A percentile compares a stretch with the other conserved stretches of the same genome.
phyloP scores from a whole-genome alignment of 768 basidiomycete species.

The Podaxis pistillaris region DNA sequence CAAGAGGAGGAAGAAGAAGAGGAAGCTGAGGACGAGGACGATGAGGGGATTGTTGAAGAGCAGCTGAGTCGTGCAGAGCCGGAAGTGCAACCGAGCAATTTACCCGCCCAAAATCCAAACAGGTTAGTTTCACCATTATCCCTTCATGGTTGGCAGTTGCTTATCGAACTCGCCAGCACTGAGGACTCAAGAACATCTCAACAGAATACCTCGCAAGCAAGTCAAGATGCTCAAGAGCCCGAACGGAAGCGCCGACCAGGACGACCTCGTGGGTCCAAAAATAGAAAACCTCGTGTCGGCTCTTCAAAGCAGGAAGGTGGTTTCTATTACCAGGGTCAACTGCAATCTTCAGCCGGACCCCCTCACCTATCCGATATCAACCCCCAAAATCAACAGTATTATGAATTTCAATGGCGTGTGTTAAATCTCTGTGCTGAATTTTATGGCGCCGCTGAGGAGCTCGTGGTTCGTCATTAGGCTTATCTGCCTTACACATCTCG shows the following conservation, averaged over 20 bases:
- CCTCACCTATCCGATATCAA: constrained; percentile 50
- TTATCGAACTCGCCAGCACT: background rate
- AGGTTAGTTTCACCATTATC: constrained; percentile 26
- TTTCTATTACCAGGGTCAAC: constrained; percentile 42
- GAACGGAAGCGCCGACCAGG: constrained; percentile 72
- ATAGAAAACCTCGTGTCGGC: constrained; percentile 47
- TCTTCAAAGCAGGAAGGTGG: constrained; percentile 35
- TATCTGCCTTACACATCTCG: constrained; percentile 13
- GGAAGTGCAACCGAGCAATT: constrained; percentile 37
- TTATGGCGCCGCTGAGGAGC: constrained; percentile 82
- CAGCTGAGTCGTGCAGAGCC: constrained; percentile 53
- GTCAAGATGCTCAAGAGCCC: constrained; percentile 15
- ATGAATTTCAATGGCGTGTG: constrained; percentile 85
- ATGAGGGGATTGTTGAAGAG: constrained; percentile 71
- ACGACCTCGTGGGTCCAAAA: constrained; percentile 79
- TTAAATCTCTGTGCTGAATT: constrained; percentile 83
- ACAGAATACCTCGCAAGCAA: constrained; percentile 7
- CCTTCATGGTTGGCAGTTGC: background rate
- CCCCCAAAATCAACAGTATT: constrained; percentile 73
- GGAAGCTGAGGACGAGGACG: constrained; percentile 70
- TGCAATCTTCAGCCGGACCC: constrained; percentile 26
- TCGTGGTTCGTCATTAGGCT: constrained; percentile 57
- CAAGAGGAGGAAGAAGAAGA: constrained; percentile 57
- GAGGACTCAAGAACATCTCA: constrained; percentile 4
- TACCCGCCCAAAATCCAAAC: constrained; percentile 35